phyloP scores from a whole-genome alignment of 257 asterid species.

The Osmanthus fragrans region DNA sequence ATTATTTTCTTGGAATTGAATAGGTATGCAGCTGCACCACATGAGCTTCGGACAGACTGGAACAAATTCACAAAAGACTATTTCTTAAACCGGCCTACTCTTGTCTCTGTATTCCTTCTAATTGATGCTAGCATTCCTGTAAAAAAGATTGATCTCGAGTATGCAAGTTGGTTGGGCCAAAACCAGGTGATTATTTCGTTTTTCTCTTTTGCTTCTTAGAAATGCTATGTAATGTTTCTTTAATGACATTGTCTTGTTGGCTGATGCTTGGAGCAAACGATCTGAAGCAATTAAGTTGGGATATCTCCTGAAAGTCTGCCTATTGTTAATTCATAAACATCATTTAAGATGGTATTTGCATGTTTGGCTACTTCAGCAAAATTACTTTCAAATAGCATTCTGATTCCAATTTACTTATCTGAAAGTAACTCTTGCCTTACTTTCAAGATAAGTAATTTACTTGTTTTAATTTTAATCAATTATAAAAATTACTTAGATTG shows the following conservation, averaged over 20 bases:
- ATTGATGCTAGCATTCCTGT: slow-evolving; percentile 96
- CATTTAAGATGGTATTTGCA: neutral
- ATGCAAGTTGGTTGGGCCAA: slow-evolving; percentile 94
- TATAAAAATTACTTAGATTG: neutral
- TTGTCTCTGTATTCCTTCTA: slow-evolving; percentile 96
- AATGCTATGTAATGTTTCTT: neutral
- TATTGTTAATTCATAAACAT: neutral
- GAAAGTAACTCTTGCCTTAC: neutral
- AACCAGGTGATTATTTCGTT: slow-evolving; percentile 56
- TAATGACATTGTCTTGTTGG: neutral
- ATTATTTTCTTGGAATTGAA: slow-evolving; percentile 1
- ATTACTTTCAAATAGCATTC: neutral
- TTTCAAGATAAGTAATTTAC: neutral
- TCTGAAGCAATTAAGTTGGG: neutral
- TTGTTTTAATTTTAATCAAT: too few relatives aligned
- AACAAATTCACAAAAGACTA: slow-evolving; percentile 87
- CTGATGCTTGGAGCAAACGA: neutral
- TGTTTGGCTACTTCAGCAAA: neutral
- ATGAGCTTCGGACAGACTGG: slow-evolving; percentile 90
- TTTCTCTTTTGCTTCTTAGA: neutral
- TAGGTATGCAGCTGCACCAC: slow-evolving; percentile 96
- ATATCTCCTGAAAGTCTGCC: neutral
- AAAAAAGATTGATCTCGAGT: slow-evolving; percentile 80
- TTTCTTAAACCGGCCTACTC: slow-evolving; percentile 81
- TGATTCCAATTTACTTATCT: neutral